These are phyloP conservation scores for Physaria fendleri DNA, from an alignment of 345 rosid species.

Conservation along the genomic window DNA sequence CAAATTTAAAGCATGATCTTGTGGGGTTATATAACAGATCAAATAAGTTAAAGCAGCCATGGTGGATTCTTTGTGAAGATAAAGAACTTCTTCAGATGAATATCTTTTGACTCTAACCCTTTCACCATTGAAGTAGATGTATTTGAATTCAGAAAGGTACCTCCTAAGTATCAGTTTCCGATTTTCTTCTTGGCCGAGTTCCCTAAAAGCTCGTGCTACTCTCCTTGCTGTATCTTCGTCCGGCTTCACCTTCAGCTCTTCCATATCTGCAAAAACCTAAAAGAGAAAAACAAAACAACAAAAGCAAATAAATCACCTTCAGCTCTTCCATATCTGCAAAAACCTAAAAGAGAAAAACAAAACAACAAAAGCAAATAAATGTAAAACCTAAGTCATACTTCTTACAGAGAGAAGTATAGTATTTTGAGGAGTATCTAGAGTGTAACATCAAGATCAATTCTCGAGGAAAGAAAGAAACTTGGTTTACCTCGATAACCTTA, in stretches of 20 bases:
- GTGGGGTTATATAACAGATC: slow-evolving; percentile 13
- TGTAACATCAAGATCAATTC: background rate
- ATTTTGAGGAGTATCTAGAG: background rate
- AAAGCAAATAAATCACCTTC: too few relatives aligned
- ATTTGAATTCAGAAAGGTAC: slow-evolving; percentile 63
- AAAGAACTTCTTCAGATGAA: slow-evolving; percentile 32
- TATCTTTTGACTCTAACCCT: slow-evolving; percentile 62
- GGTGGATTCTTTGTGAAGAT: slow-evolving; percentile 6
- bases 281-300: too few relatives aligned
- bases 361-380: background rate
- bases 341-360: slow-evolving; percentile 39
- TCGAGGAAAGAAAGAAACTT: background rate
- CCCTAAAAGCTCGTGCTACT: slow-evolving; percentile 55
- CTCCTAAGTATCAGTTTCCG: slow-evolving; percentile 47
- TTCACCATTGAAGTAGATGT: slow-evolving; percentile 74
- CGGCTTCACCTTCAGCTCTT: slow-evolving; percentile 65
- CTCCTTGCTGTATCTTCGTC: slow-evolving; percentile 68
- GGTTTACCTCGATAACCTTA: slow-evolving; percentile 61
- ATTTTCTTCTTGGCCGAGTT: slow-evolving; percentile 58
- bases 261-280: too few relatives aligned
- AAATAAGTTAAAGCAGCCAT: slow-evolving; percentile 22
- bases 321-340: slow-evolving; percentile 97
- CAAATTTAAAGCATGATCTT: slow-evolving; percentile 20
- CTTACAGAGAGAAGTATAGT: background rate
- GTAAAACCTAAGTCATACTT: background rate